These are phyloP conservation scores for Populus hybrid DNA, from an alignment of 441 rosid species.

Conservation along the genomic window DNA sequence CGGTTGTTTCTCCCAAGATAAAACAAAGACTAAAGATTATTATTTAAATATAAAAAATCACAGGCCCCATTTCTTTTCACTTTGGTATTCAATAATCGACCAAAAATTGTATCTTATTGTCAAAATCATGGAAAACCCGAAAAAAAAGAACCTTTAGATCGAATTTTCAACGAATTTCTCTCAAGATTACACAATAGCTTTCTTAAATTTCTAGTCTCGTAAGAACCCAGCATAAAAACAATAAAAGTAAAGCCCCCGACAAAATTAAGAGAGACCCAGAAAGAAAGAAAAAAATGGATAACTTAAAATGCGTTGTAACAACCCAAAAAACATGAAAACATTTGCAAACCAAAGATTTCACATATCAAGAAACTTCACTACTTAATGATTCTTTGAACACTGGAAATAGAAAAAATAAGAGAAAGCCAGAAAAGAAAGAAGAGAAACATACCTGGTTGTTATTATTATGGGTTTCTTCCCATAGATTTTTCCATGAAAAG, in stretches of 20 bases:
- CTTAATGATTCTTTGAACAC: not conserved
- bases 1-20: not conserved
- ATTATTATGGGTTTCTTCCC: not conserved
- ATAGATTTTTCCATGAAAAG: not conserved
- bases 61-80: not conserved
- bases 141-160: not conserved
- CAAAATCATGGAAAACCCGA: not conserved
- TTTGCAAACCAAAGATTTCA: not conserved
- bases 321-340: not conserved
- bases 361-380: not conserved
- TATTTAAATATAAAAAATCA: not conserved
- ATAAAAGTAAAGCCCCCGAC: not conserved
- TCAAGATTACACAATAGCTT: not conserved
- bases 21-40: not conserved
- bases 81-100: not conserved
- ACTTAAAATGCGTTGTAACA: not conserved
- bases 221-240: not conserved
- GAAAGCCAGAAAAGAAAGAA: not conserved
- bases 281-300: not conserved
- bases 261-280: not conserved
- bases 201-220: not conserved
- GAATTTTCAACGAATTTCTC: not conserved
- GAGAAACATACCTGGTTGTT: not conserved
- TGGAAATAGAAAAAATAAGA: not conserved
- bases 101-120: not conserved